Evolutionary conservation across 148 eudicot species (phyloP), one percentile per base, ranked within the genome.

Genomic region (Dysphania ambrosioides): DNA sequence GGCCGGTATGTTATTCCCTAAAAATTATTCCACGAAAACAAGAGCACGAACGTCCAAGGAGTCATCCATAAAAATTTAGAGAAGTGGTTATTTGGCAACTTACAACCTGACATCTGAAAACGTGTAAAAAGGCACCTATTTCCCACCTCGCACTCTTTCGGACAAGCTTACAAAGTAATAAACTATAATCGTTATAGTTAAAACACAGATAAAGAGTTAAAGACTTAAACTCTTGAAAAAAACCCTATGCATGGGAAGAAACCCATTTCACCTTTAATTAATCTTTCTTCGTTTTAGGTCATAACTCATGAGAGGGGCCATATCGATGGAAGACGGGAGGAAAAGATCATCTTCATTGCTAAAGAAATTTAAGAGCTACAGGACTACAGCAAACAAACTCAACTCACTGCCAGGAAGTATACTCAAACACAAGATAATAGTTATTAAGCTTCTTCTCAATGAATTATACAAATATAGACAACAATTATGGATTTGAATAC

Each of bases 1-100:
- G 71, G 68, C 6, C 1, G 32, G 26, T 24, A 75, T 51, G 49
- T 23, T 19, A 63, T 0, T 29, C 4, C 3, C 1, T 55, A 30
- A n/a, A 13, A 7, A 36, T 34, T 27, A 53, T 1, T 41, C 21
- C 35, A 60, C 26, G 10, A 24, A 16, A 32, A 8, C 40, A 24
- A 51, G 71, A n/a, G 31, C 21, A 32, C n/a, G n/a, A n/a, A n/a
- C n/a, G n/a, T n/a, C 47, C 60, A n/a, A n/a, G 23, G 30, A 74
- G 61, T 21, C 60, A 63, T 31, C 8, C 23, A 34, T 15, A 21
- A 68, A 30, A n/a, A 35, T 15, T 18, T 15, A 15, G n/a, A 47
- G 29, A 58, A 38, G 60, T 49, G 8, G 23, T 12, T 19, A 26
- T 29, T 38, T 72, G 41, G 36, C 57, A 27, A 60, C n/a, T 56